These are phyloP conservation scores for Penicilliopsis zonata DNA, from an alignment of 495 filamentous ascomycete species.

Conservation along the genomic window DNA sequence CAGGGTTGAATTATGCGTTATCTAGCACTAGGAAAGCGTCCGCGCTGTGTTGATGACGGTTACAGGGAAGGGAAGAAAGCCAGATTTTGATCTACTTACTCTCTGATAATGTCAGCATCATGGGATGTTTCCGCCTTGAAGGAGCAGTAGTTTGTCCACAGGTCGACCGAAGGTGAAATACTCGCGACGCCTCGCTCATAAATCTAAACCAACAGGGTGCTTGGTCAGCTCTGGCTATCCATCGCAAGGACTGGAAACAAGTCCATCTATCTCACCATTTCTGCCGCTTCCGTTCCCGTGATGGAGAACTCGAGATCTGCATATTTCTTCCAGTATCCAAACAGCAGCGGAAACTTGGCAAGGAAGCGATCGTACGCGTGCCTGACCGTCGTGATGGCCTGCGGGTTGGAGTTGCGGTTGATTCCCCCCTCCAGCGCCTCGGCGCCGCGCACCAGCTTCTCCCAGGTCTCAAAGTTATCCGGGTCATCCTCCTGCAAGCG, in stretches of 20 bases:
- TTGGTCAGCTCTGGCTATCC: neutral
- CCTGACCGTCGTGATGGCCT: slow-evolving; percentile 76
- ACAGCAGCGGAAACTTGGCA: slow-evolving; percentile 88
- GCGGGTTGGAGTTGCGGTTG: slow-evolving; percentile 90
- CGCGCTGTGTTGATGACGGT: slow-evolving; percentile 29
- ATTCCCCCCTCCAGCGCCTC: slow-evolving; percentile 85
- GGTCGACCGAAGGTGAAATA: slow-evolving; percentile 83
- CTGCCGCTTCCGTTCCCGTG: slow-evolving; percentile 90
- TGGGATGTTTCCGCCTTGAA: slow-evolving; percentile 98
- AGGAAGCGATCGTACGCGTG: slow-evolving; percentile 86
- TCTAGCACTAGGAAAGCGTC: slow-evolving; percentile 21
- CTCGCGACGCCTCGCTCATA: slow-evolving; percentile 94
- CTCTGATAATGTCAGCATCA: slow-evolving; percentile 89
- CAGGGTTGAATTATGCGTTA: slow-evolving; percentile 21
- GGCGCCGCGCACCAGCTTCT: slow-evolving; percentile 73
- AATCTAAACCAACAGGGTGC: slow-evolving; percentile 45
- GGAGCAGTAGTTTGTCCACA: slow-evolving; percentile 93
- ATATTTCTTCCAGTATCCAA: slow-evolving; percentile 99
- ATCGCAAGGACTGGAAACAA: neutral
- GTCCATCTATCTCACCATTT: slow-evolving; percentile 65
- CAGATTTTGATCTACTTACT: slow-evolving; percentile 74
- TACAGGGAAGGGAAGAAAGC: slow-evolving; percentile 55
- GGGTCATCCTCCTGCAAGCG: slow-evolving; percentile 49
- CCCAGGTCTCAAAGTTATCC: slow-evolving; percentile 92
- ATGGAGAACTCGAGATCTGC: slow-evolving; percentile 96